Percentiles rank a stretch among this genome's conserved stretches.
phyloP scores from a whole-genome alignment of 495 filamentous ascomycete species.

The Trichoderma parareesei region DNA sequence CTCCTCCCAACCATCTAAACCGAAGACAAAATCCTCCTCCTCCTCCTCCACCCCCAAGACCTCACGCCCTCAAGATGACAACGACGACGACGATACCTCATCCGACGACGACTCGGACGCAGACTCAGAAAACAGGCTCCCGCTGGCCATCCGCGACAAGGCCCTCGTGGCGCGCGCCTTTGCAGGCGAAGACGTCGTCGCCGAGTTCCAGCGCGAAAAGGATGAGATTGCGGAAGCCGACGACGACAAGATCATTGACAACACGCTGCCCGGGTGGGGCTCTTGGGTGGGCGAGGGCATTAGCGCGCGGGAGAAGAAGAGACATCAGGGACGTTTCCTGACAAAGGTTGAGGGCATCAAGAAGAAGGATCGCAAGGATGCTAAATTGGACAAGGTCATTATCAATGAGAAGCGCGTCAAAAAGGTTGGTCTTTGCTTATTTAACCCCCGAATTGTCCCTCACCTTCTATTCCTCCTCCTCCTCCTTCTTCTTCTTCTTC shows the following conservation, averaged over 20 bases:
- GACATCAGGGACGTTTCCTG: constrained; percentile 51
- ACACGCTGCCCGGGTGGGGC: constrained; percentile 88
- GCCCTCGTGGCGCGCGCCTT: constrained; percentile 80
- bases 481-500: no score
- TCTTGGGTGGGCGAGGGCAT: constrained; percentile 77
- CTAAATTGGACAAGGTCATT: constrained; percentile 72
- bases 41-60: constrained; percentile 19
- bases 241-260: constrained; percentile 76
- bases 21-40: constrained; percentile 33
- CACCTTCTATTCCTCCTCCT: no score
- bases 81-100: constrained; percentile 20
- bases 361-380: constrained; percentile 69
- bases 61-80: constrained; percentile 15
- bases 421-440: constrained; percentile 71
- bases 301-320: constrained; percentile 48
- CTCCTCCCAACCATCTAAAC: constrained; percentile 19
- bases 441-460: no score
- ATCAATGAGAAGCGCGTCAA: constrained; percentile 86
- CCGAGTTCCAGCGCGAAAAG: constrained; percentile 78
- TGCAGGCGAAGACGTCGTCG: constrained; percentile 80
- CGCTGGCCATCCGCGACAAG: constrained; percentile 65
- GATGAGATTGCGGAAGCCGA: constrained; percentile 63
- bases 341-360: constrained; percentile 72
- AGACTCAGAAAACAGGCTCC: constrained; percentile 48
- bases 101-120: constrained; percentile 49